These are phyloP conservation scores for Nicotiana paniculata DNA, from an alignment of 257 asterid species.

Conservation along the genomic window DNA sequence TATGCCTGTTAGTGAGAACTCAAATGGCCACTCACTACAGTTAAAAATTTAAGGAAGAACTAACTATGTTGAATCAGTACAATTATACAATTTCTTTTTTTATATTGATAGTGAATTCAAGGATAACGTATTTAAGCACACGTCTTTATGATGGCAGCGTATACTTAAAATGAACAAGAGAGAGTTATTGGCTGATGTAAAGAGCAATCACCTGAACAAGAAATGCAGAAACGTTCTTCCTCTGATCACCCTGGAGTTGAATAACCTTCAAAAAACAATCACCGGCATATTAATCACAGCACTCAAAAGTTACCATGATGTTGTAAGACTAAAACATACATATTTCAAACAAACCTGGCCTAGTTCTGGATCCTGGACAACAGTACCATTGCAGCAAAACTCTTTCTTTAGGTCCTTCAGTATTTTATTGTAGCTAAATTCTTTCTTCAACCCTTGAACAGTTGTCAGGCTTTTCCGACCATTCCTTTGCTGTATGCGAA, in stretches of 20 bases:
- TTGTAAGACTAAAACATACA: no score
- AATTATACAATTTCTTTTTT: background rate
- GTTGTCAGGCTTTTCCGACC: slow-evolving; percentile 74
- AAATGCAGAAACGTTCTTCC: slow-evolving; percentile 23
- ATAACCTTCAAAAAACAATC: slow-evolving; percentile 7
- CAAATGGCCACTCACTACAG: background rate
- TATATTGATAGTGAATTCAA: background rate
- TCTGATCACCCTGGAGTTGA: slow-evolving; percentile 27
- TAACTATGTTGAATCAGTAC: background rate
- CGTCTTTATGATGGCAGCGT: background rate
- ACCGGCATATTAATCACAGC: no score
- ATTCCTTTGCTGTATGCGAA: slow-evolving; percentile 61
- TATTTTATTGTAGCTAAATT: slow-evolving; percentile 63
- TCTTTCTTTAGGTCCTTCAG: slow-evolving; percentile 67
- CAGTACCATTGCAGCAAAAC: slow-evolving; percentile 73
- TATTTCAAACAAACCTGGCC: slow-evolving; percentile 40
- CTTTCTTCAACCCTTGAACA: slow-evolving; percentile 69
- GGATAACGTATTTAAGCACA: background rate
- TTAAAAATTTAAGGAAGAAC: background rate
- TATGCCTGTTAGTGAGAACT: background rate
- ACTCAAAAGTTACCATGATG: background rate
- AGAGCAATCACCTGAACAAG: slow-evolving; percentile 18
- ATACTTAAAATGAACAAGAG: background rate
- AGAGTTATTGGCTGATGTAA: background rate
- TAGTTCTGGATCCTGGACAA: slow-evolving; percentile 67